Evolutionary conservation across 2,329 filamentous ascomycete genomes (phyloP).

Genomic region (Phaeosphaeria sp.): DNA sequence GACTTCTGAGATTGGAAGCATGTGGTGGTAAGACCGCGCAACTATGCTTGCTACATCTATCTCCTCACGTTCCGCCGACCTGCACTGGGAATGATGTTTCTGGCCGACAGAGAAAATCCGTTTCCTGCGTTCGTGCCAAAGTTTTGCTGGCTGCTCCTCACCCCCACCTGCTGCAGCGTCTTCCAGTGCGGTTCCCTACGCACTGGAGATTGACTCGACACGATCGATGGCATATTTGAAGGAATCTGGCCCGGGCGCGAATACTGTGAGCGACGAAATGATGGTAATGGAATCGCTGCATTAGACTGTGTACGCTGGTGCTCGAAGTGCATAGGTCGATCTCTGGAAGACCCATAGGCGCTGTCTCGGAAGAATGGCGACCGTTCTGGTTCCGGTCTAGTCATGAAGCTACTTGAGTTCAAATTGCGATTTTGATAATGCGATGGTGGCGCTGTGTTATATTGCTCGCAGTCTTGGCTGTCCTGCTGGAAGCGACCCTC

Average conservation of each 20-base stretch:
- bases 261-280: slow-evolving; percentile 8
- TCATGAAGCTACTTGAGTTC: slow-evolving; percentile 21
- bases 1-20: background rate
- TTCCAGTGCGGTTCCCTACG: slow-evolving; percentile 24
- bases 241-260: slow-evolving; percentile 19
- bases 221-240: slow-evolving; percentile 23
- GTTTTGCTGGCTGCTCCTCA: slow-evolving; percentile 29
- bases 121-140: slow-evolving; percentile 2
- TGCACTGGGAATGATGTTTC: slow-evolving; percentile 12
- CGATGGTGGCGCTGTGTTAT: background rate
- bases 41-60: slow-evolving; percentile 4
- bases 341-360: slow-evolving; percentile 10
- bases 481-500: slow-evolving; percentile 22
- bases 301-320: slow-evolving; percentile 8
- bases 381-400: slow-evolving; percentile 9
- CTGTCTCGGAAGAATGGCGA: slow-evolving; percentile 11
- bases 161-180: slow-evolving; percentile 25
- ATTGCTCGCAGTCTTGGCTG: background rate
- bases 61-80: slow-evolving; percentile 29
- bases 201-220: slow-evolving; percentile 14
- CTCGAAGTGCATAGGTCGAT: slow-evolving; percentile 5
- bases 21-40: background rate
- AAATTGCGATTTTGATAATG: slow-evolving; percentile 14
- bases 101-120: slow-evolving; percentile 6
- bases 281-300: slow-evolving; percentile 8